These are phyloP conservation scores for Artemisia argyi DNA, from an alignment of 129 eudicot species.

Conservation along the genomic window DNA sequence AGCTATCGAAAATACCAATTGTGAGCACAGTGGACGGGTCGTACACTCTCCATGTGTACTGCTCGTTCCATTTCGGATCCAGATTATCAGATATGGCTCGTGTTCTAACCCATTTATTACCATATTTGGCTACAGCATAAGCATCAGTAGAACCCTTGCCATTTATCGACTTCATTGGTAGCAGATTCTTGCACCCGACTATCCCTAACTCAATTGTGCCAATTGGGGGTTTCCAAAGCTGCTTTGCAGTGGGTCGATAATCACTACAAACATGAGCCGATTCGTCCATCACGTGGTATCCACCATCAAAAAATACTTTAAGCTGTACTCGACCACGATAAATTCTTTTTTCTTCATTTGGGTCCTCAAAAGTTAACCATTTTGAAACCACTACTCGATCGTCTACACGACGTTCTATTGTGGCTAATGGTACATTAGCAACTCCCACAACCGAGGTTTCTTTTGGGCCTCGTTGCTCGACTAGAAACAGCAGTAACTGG, in stretches of 20 bases:
- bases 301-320: constrained; percentile 89
- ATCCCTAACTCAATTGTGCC: constrained; percentile 84
- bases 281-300: constrained; percentile 98
- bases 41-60: constrained; percentile 93
- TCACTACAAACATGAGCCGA: constrained; percentile 90
- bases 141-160: constrained; percentile 87
- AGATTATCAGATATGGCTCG: constrained; percentile 71
- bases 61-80: constrained; percentile 92
- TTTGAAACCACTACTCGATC: constrained; percentile 68
- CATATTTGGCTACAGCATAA: constrained; percentile 88
- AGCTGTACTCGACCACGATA: constrained; percentile 76
- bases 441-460: constrained; percentile 50
- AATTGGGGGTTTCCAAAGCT: constrained; percentile 85
- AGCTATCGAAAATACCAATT: constrained; percentile 80
- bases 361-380: constrained; percentile 84
- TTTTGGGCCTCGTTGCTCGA: constrained; percentile 60
- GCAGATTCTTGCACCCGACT: constrained; percentile 75
- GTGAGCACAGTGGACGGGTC: constrained; percentile 90
- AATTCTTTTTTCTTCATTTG: constrained; percentile 54
- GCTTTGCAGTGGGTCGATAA: constrained; percentile 94
- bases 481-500: constrained; percentile 39
- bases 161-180: constrained; percentile 67
- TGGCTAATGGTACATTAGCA: constrained; percentile 54
- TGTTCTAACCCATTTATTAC: constrained; percentile 89
- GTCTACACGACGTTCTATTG: constrained; percentile 97